A percentile compares a stretch with the other conserved stretches of the same genome.
phyloP scores from a whole-genome alignment of 257 asterid species.

The Ophiorrhiza pumila region DNA sequence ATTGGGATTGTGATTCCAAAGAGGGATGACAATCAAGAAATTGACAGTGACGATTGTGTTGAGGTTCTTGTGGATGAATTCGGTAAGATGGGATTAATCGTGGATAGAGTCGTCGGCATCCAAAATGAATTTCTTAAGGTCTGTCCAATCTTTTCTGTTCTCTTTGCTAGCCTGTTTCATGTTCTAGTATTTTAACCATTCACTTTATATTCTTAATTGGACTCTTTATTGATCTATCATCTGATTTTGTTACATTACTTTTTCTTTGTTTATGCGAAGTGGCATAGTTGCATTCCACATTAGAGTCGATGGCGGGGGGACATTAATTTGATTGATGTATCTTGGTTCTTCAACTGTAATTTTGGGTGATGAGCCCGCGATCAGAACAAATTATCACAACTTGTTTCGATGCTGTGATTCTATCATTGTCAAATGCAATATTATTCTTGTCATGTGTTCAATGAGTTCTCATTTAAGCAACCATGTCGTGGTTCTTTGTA shows the following conservation, averaged over 20 bases:
- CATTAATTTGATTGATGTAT: neutral
- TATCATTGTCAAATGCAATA: neutral
- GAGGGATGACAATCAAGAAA: constrained; percentile 36
- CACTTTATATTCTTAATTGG: neutral
- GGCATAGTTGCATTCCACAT: neutral
- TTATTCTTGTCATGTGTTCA: neutral
- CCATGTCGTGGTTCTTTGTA: neutral
- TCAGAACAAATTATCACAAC: neutral
- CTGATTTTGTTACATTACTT: neutral
- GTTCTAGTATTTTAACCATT: neutral
- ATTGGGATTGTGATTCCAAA: constrained; percentile 71
- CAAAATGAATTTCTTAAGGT: constrained; percentile 86
- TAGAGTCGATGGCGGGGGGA: neutral
- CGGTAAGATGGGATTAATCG: constrained; percentile 57
- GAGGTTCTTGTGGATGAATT: constrained; percentile 67
- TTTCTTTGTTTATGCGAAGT: neutral
- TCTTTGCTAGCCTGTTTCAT: neutral
- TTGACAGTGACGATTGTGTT: constrained; percentile 39
- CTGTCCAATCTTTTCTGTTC: neutral
- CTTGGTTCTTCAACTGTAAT: neutral
- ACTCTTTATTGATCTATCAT: neutral
- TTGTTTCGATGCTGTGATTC: neutral
- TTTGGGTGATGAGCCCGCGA: neutral
- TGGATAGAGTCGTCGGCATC: constrained; percentile 71
- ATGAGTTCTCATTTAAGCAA: neutral